Evolutionary conservation across 2,329 filamentous ascomycete genomes (phyloP).

Genomic region (Nannizziopsis barbatae): DNA sequence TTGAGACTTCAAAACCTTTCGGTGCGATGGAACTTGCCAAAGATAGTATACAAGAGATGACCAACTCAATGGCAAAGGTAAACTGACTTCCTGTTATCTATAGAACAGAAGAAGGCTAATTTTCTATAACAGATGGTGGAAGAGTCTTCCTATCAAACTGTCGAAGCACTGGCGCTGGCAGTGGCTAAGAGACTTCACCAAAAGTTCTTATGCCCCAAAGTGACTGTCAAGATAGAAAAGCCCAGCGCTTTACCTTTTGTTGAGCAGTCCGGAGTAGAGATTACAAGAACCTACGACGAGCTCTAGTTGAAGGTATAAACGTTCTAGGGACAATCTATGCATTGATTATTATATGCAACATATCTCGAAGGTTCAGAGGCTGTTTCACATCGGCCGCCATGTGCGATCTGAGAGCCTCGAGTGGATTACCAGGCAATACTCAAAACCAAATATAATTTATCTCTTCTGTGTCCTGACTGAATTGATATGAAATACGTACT

Average conservation of each 20-base stretch:
- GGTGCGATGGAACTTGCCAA: slow-evolving; percentile 21
- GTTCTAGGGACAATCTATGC: neutral
- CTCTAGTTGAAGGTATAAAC: slow-evolving; percentile 19
- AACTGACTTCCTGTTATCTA: no score
- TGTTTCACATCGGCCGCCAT: no score
- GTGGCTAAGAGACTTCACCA: slow-evolving; percentile 37
- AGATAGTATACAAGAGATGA: slow-evolving; percentile 32
- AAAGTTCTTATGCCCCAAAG: slow-evolving; percentile 35
- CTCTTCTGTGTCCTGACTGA: no score
- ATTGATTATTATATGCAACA: neutral
- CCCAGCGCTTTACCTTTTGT: slow-evolving; percentile 42
- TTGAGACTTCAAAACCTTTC: slow-evolving; percentile 18
- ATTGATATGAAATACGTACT: no score
- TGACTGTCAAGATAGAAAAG: slow-evolving; percentile 41
- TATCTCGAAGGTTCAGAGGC: neutral
- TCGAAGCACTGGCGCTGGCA: slow-evolving; percentile 42
- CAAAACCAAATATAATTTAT: no score
- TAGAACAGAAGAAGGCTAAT: no score
- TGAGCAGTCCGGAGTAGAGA: slow-evolving; percentile 38
- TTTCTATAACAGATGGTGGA: slow-evolving; percentile 31
- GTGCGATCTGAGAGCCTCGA: no score
- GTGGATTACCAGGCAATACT: no score
- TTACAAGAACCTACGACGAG: slow-evolving; percentile 32
- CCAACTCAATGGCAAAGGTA: slow-evolving; percentile 31
- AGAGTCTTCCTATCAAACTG: slow-evolving; percentile 39